Conservation (phyloP, 768 basidiomycete genomes). For the Tylopilus vinaceipallidus region DNA sequence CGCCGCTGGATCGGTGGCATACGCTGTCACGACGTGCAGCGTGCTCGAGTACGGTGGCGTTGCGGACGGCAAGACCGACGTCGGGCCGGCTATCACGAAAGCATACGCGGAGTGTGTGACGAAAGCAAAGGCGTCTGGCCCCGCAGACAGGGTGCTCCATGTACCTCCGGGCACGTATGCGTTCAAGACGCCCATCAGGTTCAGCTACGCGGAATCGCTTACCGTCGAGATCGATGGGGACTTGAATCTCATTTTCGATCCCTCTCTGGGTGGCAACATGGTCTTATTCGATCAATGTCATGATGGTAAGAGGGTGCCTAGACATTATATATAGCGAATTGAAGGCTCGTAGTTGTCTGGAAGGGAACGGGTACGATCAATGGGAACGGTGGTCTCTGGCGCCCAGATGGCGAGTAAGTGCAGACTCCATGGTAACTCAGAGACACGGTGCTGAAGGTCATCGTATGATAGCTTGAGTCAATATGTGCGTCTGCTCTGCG, state of each 20-base stretch:
- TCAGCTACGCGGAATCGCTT: not conserved
- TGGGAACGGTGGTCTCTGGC: slow-evolving; percentile 6
- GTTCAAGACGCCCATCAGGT: not conserved
- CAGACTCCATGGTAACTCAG: not conserved
- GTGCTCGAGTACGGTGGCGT: slow-evolving; percentile 6
- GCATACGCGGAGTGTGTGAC: slow-evolving; percentile 2
- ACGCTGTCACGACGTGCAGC: slow-evolving; percentile 8
- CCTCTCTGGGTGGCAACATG: not conserved
- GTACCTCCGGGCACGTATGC: slow-evolving; percentile 9
- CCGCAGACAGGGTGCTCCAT: slow-evolving; percentile 2
- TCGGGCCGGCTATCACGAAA: slow-evolving; percentile 2
- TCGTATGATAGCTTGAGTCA: not conserved
- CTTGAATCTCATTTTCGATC: slow-evolving; percentile 1
- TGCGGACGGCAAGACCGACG: slow-evolving; percentile 7
- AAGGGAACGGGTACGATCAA: slow-evolving; percentile 4
- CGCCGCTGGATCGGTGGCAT: not conserved
- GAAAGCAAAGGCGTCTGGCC: not conserved
- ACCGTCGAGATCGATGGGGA: slow-evolving; percentile 6
- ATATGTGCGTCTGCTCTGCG: not conserved
- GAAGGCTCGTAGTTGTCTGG: slow-evolving; percentile 3
- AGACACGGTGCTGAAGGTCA: not conserved
- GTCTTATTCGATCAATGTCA: slow-evolving; percentile 5
- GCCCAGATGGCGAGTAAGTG: not conserved
- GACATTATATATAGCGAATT: not conserved
- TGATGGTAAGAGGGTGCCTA: not conserved